phyloP scores from a whole-genome alignment of 441 rosid genomes.

The Pelargonium citronellum region DNA sequence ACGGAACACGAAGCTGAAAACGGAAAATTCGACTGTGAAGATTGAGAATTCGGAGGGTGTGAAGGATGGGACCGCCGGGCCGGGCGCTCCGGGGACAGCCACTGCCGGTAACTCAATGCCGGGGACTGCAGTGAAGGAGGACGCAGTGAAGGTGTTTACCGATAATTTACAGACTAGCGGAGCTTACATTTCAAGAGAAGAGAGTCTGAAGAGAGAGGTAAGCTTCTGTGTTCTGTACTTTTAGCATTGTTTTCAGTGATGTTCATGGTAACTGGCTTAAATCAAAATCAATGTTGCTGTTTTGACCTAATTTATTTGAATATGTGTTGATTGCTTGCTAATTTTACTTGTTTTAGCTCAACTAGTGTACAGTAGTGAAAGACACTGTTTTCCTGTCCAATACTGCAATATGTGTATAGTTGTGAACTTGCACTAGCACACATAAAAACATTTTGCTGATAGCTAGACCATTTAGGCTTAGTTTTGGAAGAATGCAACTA shows the following conservation, averaged over 20 bases:
- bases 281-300: not conserved
- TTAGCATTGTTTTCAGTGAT: not conserved
- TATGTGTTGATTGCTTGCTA: not conserved
- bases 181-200: conserved; percentile 97
- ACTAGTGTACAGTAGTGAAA: not conserved
- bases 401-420: not conserved
- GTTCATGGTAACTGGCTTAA: not conserved
- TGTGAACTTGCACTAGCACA: not conserved
- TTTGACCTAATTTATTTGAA: not conserved
- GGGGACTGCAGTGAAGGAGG: conserved; percentile 61
- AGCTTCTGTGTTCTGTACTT: not conserved
- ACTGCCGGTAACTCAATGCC: conserved; percentile 38
- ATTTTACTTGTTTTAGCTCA: not conserved
- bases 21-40: conserved; percentile 61
- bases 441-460: not conserved
- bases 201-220: conserved; percentile 82
- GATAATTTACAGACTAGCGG: conserved; percentile 95
- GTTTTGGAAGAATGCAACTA: not conserved
- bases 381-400: not conserved
- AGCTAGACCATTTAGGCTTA: not conserved
- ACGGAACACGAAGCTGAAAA: conserved; percentile 69
- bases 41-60: conserved; percentile 64
- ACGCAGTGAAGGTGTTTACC: conserved; percentile 66
- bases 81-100: conserved; percentile 35
- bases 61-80: conserved; percentile 43